These are phyloP conservation scores for Wickerhamiella pararugosa DNA, from an alignment of 1,139 yeast species.

Conservation along the genomic window DNA sequence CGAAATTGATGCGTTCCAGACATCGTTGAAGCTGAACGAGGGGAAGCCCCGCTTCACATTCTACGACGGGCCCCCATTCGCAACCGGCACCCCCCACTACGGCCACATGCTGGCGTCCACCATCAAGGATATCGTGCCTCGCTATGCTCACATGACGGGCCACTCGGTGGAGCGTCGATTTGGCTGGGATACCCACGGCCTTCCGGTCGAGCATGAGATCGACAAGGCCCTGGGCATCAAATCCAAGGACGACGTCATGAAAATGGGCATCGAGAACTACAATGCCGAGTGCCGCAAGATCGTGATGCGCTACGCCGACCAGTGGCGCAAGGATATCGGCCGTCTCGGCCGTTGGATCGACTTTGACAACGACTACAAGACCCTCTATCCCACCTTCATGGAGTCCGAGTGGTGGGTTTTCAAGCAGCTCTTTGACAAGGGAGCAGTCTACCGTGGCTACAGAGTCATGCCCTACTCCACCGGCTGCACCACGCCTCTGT, in stretches of 20 bases:
- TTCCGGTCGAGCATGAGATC: slow-evolving; percentile 95
- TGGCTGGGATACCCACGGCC: slow-evolving; percentile 99
- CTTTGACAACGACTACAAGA: slow-evolving; percentile 92
- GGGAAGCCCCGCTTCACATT: slow-evolving; percentile 82
- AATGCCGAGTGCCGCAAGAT: slow-evolving; percentile 89
- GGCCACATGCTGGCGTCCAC: slow-evolving; percentile 96
- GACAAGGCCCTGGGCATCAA: slow-evolving; percentile 93
- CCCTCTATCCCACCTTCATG: slow-evolving; percentile 90
- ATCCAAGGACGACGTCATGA: slow-evolving; percentile 87
- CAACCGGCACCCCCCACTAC: slow-evolving; percentile 98
- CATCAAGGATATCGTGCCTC: slow-evolving; percentile 90
- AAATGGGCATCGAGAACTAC: slow-evolving; percentile 84
- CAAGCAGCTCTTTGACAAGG: slow-evolving; percentile 70
- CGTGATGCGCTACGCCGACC: slow-evolving; percentile 92
- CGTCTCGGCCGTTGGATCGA: slow-evolving; percentile 98
- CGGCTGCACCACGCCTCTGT: slow-evolving; percentile 89
- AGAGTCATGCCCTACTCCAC: slow-evolving; percentile 99
- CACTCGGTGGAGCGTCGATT: slow-evolving; percentile 91
- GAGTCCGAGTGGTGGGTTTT: slow-evolving; percentile 99
- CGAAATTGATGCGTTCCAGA: slow-evolving; percentile 83
- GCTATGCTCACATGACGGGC: slow-evolving; percentile 97
- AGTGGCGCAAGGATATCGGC: slow-evolving; percentile 86
- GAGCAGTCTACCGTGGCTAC: slow-evolving; percentile 82
- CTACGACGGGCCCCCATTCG: slow-evolving; percentile 98
- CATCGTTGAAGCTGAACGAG: slow-evolving; percentile 66